Evolutionary conservation across 441 rosid species (phyloP), one percentile per base, ranked within the genome.

Genomic region (Brassica hybrid): DNA sequence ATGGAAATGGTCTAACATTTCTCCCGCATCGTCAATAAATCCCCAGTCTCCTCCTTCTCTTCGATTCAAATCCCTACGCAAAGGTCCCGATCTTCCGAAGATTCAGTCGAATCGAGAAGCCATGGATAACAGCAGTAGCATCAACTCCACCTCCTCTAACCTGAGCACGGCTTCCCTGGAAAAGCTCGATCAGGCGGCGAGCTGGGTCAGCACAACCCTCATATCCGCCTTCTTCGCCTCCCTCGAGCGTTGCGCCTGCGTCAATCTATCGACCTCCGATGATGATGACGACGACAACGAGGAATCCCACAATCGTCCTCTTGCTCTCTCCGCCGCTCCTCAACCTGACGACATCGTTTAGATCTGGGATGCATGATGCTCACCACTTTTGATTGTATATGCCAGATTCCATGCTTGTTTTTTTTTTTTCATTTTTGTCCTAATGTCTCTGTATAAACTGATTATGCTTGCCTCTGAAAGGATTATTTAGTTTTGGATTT

Each of bases 191-290:
- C 85, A 91, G 54, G 83, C 87, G 50, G 98, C 96, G 68, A 85
- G 36, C 74, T 93, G 98, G 98, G 90, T 91, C n/a, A 93, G 97
- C 67, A 75, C 85, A 72, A 91, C 82, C 88, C 86, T 91, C 0
- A 96, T 96, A 27, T 82, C 90, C 73, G 97, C 97, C 6, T 93
- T 93, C n/a, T n/a, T n/a, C n/a, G n/a, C n/a, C n/a, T n/a, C 98
- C 7, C 83, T 93, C 10, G 98, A 93, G 76, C 88, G 97, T 19
- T 93, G 95, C 83, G 89, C 95, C 58, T 93, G 95, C 86, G 91
- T 93, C 84, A 91, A 90, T 63, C 91, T 93, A 48, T 89, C 86
- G 59, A 90, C 97, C 79, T 79, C 82, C 67, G 97, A 93, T 58
- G 83, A 71, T 43, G 95, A 93, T 4, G 95, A 88, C 41, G 91